Conservation (phyloP, 768 basidiomycete species). For the Suillus subaureus region DNA sequence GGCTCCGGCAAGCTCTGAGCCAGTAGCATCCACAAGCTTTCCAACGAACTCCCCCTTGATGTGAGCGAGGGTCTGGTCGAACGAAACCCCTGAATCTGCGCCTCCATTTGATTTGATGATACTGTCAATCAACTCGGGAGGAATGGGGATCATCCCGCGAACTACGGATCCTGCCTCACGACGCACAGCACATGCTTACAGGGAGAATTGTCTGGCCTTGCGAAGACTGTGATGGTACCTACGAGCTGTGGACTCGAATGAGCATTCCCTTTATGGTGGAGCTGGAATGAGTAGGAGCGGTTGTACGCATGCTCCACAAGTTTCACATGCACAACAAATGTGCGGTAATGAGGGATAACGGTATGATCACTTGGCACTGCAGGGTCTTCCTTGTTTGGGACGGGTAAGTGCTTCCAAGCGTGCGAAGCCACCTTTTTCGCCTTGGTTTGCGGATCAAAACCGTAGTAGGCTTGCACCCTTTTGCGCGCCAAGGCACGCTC, state of each 20-base stretch:
- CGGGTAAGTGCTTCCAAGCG: slow-evolving; percentile 20
- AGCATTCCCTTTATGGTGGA: slow-evolving; percentile 18
- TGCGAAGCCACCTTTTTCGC: slow-evolving; percentile 6
- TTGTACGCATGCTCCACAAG: slow-evolving; percentile 29
- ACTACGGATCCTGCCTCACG: slow-evolving; percentile 20
- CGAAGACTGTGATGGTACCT: slow-evolving; percentile 27
- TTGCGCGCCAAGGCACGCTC: slow-evolving; percentile 24
- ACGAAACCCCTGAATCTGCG: slow-evolving; percentile 4
- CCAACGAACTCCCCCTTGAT: slow-evolving; percentile 20
- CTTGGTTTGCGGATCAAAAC: slow-evolving; percentile 22
- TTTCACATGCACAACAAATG: slow-evolving; percentile 27
- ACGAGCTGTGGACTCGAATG: slow-evolving; percentile 13
- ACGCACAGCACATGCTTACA: slow-evolving; percentile 28
- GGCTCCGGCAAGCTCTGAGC: slow-evolving; percentile 21
- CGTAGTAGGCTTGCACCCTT: slow-evolving; percentile 26
- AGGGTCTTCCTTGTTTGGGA: slow-evolving; percentile 12
- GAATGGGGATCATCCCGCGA: slow-evolving; percentile 28
- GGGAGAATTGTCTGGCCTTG: slow-evolving; percentile 24
- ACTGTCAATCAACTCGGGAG: slow-evolving; percentile 22
- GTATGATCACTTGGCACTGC: slow-evolving; percentile 18
- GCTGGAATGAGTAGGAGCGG: slow-evolving; percentile 26
- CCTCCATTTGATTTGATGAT: slow-evolving; percentile 19
- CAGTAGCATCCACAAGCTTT: slow-evolving; percentile 19
- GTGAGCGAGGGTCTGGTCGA: slow-evolving; percentile 17
- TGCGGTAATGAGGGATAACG: slow-evolving; percentile 25